Conservation (phyloP, 495 filamentous ascomycete genomes). For the Halenospora varia region DNA sequence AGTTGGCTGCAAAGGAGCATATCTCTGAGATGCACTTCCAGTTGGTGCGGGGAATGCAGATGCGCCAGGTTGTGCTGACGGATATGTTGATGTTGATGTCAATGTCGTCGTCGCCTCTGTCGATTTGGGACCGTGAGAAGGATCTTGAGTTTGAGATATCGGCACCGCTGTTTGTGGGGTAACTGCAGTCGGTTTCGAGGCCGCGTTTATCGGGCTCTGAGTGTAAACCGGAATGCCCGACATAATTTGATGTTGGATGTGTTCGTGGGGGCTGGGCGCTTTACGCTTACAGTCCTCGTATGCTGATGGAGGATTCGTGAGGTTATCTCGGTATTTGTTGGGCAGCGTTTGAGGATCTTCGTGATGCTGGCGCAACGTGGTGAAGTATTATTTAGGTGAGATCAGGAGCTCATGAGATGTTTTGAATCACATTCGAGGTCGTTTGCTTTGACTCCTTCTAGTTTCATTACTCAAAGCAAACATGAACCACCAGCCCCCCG, state of each 20-base stretch:
- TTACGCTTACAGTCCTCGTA: background rate
- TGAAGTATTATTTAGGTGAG: background rate
- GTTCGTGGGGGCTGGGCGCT: background rate
- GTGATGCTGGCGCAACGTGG: background rate
- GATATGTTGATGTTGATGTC: conserved; percentile 14
- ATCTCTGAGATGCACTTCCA: conserved; percentile 3
- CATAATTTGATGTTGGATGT: conserved; percentile 30
- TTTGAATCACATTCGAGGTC: background rate
- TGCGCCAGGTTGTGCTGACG: conserved; percentile 18
- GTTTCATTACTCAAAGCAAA: background rate
- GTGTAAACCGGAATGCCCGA: conserved; percentile 47
- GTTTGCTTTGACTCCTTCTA: background rate
- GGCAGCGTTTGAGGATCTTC: background rate
- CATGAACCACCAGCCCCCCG: too few species aligned
- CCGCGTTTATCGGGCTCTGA: conserved; percentile 41
- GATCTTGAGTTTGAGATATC: background rate
- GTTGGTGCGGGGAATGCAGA: conserved; percentile 20
- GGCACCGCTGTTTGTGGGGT: conserved; percentile 32
- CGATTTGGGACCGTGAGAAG: background rate
- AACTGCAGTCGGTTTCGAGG: conserved; percentile 31
- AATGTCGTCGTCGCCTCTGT: conserved; percentile 8
- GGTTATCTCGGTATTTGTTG: background rate
- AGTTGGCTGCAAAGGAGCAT: conserved; percentile 20
- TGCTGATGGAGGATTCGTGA: background rate
- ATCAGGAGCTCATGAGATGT: background rate